A percentile compares a stretch with the other conserved stretches of the same genome.
Evolutionary conservation across 176 grass and related monocot species (phyloP).

Genomic region (Oryza rufipogon): DNA sequence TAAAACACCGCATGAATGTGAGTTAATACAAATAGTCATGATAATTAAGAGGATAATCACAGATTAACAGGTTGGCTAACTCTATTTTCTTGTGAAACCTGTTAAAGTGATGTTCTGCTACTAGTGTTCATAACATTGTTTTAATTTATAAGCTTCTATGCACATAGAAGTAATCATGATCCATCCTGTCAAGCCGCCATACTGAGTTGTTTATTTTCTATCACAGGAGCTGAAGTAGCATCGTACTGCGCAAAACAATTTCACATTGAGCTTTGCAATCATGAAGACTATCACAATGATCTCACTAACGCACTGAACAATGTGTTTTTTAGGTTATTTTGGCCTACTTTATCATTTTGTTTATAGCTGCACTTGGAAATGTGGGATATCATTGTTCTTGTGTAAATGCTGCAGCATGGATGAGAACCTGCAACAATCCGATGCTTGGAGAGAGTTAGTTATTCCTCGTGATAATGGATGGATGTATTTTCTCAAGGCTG

Average conservation of each 20-base stretch:
- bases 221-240: constrained; percentile 43
- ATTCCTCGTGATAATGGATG: background rate
- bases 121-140: background rate
- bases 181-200: background rate
- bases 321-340: constrained; percentile 39
- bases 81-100: background rate
- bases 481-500: background rate
- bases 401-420: constrained; percentile 35
- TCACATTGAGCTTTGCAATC: constrained; percentile 12
- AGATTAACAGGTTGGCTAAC: background rate
- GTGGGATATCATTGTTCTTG: constrained; percentile 23
- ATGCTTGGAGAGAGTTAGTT: constrained; percentile 30
- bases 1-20: background rate
- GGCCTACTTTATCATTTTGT: constrained; percentile 7
- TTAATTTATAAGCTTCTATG: background rate
- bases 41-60: background rate
- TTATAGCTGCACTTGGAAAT: background rate
- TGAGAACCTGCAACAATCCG: constrained; percentile 4
- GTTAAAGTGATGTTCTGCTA: background rate
- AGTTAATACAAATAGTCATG: background rate
- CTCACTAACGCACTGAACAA: background rate
- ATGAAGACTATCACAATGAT: constrained; percentile 9
- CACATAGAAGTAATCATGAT: background rate
- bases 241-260: constrained; percentile 17
- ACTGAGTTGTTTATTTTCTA: constrained; percentile 12